Conservation (phyloP, 768 basidiomycete species). For the Nidula microcarpa region DNA sequence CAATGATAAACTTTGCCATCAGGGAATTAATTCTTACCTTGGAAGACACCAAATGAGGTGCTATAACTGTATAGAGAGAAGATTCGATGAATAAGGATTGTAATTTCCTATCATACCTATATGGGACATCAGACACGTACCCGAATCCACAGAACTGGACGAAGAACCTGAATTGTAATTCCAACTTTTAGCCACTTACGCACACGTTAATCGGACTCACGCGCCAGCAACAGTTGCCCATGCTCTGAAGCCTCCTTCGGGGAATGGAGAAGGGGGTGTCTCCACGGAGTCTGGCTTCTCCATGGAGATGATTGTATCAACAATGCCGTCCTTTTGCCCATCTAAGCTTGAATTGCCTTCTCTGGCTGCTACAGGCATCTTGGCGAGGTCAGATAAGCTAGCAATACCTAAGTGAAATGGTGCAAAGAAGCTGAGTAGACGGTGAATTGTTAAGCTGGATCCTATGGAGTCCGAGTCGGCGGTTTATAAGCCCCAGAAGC, state of each 20-base stretch:
- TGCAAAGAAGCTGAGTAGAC: no score
- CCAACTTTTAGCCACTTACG: not conserved
- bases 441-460: no score
- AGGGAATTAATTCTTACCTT: constrained; percentile 6
- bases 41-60: constrained; percentile 21
- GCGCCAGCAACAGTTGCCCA: constrained; percentile 9
- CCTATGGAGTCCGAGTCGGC: no score
- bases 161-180: constrained; percentile 6
- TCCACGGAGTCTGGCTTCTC: no score
- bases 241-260: constrained; percentile 10
- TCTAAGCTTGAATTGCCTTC: no score
- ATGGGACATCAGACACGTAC: constrained; percentile 5
- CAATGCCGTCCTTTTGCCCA: no score
- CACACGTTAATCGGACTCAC: not conserved
- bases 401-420: no score
- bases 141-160: constrained; percentile 17
- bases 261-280: not conserved
- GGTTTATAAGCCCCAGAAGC: no score
- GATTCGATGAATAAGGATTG: no score
- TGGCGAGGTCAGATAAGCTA: no score
- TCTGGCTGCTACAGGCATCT: no score
- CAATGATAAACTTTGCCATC: not conserved
- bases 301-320: no score
- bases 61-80: constrained; percentile 10
- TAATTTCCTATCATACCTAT: not conserved